Percentiles rank a stretch among this genome's conserved stretches.
phyloP scores from a whole-genome alignment of 2,329 filamentous ascomycete species.

The Ceratocystis cubensis region DNA sequence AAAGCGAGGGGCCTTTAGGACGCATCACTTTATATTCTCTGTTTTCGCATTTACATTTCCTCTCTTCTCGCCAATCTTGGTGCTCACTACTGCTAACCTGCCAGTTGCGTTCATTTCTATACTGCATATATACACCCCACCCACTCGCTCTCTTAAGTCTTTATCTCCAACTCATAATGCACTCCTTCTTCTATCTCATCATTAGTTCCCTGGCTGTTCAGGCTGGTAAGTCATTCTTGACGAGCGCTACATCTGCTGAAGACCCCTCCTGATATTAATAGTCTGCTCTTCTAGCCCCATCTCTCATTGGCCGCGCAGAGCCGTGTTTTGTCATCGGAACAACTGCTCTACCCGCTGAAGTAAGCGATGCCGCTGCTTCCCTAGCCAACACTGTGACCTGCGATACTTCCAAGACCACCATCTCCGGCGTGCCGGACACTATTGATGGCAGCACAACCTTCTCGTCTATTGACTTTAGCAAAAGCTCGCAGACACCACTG shows the following conservation, averaged over 20 bases:
- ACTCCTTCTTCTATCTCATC: constrained; percentile 13
- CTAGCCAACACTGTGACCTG: constrained; percentile 39
- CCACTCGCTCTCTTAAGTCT: not conserved
- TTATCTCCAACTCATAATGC: constrained; percentile 5
- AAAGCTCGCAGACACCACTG: constrained; percentile 37
- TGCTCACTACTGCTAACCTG: not conserved
- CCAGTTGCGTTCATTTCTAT: constrained; percentile 11
- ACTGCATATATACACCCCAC: not conserved
- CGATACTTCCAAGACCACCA: constrained; percentile 34
- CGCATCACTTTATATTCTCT: not conserved
- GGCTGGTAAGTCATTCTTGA: constrained; percentile 14
- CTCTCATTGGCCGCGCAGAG: constrained; percentile 26
- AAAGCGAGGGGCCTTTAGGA: not conserved
- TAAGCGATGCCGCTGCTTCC: constrained; percentile 31
- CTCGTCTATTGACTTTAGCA: constrained; percentile 44
- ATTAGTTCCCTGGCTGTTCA: constrained; percentile 13
- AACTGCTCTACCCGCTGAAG: constrained; percentile 39
- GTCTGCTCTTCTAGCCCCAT: constrained; percentile 15
- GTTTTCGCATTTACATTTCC: not conserved
- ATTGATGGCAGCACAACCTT: constrained; percentile 39
- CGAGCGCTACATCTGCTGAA: too few species aligned
- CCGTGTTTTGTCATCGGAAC: constrained; percentile 45
- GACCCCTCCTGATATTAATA: not conserved
- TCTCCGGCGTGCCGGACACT: constrained; percentile 45
- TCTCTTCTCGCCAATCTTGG: constrained; percentile 1